These are phyloP conservation scores for Brachypodium distachyon DNA, from an alignment of 202 grass and related monocot genomes.

Conservation along the genomic window DNA sequence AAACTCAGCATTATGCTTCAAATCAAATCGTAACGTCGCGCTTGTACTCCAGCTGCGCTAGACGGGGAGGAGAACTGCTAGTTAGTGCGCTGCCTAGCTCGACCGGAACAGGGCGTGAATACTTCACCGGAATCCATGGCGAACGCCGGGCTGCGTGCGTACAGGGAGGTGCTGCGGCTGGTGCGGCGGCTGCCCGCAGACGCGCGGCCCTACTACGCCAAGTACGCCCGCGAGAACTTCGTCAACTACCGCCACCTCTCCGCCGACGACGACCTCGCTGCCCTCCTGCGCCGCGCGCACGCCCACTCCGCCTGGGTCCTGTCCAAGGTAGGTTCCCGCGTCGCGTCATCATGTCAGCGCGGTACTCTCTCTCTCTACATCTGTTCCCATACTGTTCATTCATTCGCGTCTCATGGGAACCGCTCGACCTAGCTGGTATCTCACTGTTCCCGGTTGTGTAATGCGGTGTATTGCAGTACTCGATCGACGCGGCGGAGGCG, in stretches of 20 bases:
- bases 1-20: no score
- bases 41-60: no score
- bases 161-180: conserved; percentile 71
- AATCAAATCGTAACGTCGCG: no score
- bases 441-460: not conserved
- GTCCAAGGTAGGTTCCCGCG: conserved; percentile 53
- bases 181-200: conserved; percentile 73
- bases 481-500: conserved; percentile 46
- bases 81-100: not conserved
- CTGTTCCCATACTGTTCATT: not conserved
- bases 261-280: conserved; percentile 54
- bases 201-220: conserved; percentile 62
- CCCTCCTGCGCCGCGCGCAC: conserved; percentile 73
- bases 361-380: not conserved
- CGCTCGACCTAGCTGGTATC: not conserved
- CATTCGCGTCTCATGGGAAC: not conserved
- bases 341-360: not conserved
- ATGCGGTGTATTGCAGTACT: conserved; percentile 51
- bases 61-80: no score
- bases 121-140: not conserved
- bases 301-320: conserved; percentile 83
- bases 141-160: conserved; percentile 47
- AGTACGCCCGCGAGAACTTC: conserved; percentile 93
- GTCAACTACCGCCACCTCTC: conserved; percentile 87
- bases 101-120: not conserved